These are phyloP conservation scores for Cruciata laevipes DNA, from an alignment of 257 asterid species.

Conservation along the genomic window DNA sequence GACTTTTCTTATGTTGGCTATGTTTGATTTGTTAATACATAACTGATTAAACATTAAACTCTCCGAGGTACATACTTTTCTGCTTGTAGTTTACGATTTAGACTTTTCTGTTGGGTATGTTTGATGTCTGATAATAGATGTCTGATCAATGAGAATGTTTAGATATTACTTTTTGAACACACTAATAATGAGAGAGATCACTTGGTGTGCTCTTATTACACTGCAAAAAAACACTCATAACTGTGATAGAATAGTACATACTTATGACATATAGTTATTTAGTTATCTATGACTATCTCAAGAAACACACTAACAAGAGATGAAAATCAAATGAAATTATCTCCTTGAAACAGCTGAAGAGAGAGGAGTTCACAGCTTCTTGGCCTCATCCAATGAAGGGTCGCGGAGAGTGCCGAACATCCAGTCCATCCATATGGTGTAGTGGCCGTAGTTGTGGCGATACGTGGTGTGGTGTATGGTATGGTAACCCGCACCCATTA, in stretches of 20 bases:
- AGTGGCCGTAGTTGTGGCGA: conserved; percentile 92
- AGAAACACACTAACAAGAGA: neutral
- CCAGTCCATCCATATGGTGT: conserved; percentile 98
- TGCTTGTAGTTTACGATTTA: too few species aligned
- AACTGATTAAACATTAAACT: too few species aligned
- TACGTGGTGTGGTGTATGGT: conserved; percentile 98
- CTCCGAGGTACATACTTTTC: too few species aligned
- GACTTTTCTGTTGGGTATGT: too few species aligned
- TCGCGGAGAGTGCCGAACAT: conserved; percentile 95
- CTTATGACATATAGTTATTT: neutral
- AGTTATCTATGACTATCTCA: neutral
- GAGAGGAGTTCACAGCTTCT: conserved; percentile 33
- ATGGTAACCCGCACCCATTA: conserved; percentile 98
- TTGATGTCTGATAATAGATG: neutral
- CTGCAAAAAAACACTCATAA: neutral
- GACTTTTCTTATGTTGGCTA: too few species aligned
- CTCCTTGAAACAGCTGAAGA: neutral
- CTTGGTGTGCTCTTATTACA: neutral
- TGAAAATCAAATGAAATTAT: too few species aligned
- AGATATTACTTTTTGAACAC: too few species aligned
- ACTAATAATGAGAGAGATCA: neutral
- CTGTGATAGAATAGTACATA: neutral
- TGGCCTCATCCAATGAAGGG: conserved; percentile 62
- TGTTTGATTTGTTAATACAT: too few species aligned
- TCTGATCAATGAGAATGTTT: neutral